Evolutionary conservation across 116 monocot species (phyloP), one percentile per base, ranked within the genome.

Genomic region (Papilionanthe hybrid): DNA sequence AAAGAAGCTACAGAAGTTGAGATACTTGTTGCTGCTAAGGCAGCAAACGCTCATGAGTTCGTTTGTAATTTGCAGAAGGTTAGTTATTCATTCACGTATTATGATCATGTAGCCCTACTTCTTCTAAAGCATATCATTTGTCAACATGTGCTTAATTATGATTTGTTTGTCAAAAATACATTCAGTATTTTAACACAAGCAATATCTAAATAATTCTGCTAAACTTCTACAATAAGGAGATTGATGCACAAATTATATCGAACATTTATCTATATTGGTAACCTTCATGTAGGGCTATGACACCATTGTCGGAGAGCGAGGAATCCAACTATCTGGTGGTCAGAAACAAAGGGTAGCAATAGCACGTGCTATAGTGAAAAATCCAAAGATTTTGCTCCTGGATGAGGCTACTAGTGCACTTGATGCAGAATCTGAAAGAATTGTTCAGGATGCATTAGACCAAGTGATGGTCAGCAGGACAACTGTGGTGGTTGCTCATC

Each of bases 31-130:
- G 92, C 92, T 27, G 82, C 92, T 1, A 76, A 82, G 72, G 53
- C 80, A 0, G 83, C 87, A 45, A 92, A 92, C 79, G 92, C 92
- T 43, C 89, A 92, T 78, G 77, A 86, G 76, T 92, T 92, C 82
- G 82, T 92, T 4, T 60, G 78, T 47, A 66, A 79, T 27, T 76
- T 92, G 66, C 85, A 86, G 73, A 82, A 90, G 90, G 90, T 89
- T 23, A 5, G 67, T 11, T 68, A 25, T 23, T 68, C 68, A 9
- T 68, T 68, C 30, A 49, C 49, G 1, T 49, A 12, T 12, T 49
- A 0, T 12, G 49, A 49, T 49, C 49, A 49, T 12, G 2, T 49
- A 49, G 11, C 49, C 49, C 49, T 13, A 49, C 49, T 49, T 49
- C 45, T 45, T 45, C 49, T 49, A 12, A 49, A 49, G 49, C 49